Percentiles rank a stretch among this genome's conserved stretches.
These are phyloP conservation scores for Diaporthe sp. DNA, from an alignment of 2,329 filamentous ascomycete species.

Conservation along the genomic window DNA sequence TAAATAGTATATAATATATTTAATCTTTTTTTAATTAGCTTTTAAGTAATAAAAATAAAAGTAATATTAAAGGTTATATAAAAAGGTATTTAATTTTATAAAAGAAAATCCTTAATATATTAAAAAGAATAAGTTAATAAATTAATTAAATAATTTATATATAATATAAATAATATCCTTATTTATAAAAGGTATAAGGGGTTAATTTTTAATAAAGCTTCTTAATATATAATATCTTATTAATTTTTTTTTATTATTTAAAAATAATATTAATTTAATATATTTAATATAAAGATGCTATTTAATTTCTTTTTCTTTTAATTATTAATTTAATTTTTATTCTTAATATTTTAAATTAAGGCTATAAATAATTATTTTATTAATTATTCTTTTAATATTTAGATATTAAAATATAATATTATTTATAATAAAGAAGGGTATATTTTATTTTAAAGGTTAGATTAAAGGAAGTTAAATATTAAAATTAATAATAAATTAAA, in stretches of 20 bases:
- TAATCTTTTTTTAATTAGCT: not conserved
- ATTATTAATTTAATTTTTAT: too few species aligned
- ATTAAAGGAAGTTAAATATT: not conserved
- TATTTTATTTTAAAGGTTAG: not conserved
- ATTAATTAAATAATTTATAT: not conserved
- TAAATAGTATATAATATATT: not conserved
- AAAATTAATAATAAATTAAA: not conserved
- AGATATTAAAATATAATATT: too few species aligned
- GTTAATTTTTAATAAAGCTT: not conserved
- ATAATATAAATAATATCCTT: not conserved
- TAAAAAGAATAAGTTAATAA: not conserved
- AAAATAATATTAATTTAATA: not conserved
- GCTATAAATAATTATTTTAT: too few species aligned
- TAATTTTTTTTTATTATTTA: not conserved
- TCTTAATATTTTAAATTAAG: too few species aligned
- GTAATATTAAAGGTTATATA: not conserved
- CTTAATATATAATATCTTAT: not conserved
- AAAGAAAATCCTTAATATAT: too few species aligned
- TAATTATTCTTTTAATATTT: too few species aligned
- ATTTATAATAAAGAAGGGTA: not conserved
- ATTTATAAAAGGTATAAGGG: too few species aligned
- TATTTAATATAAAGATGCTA: too few species aligned
- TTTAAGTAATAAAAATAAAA: not conserved
- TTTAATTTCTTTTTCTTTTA: too few species aligned
- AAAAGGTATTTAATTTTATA: too few species aligned